Evolutionary conservation across 2,329 filamentous ascomycete genomes (phyloP), one percentile per base, ranked within the genome.

Genomic region (Westerdykella sp.): DNA sequence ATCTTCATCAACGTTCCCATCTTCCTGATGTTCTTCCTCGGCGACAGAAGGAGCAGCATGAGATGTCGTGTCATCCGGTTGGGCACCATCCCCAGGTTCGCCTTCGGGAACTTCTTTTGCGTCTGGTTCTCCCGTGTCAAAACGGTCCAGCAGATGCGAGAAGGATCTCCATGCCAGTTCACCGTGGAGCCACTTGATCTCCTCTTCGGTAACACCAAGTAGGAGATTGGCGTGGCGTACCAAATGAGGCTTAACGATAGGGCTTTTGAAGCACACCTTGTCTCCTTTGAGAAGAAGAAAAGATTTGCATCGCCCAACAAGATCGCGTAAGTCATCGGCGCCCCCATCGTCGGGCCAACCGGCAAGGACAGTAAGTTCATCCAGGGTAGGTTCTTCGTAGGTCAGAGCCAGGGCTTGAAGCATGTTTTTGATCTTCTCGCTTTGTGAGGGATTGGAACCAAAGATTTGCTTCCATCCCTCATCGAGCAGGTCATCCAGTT

Each of bases 131-230:
- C 13, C 41, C 22, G 21, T 39, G 23, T 31, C 30, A 39, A 38
- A 45, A 10, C n/a, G n/a, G 9, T 45, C 43, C 4, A 41, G 9
- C 5, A 45, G 15, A 35, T 45, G 39, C 5, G 31, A 14, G 39
- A 45, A 39, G 7, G 39, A 37, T 5, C 43, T 23, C 11, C 41
- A 35, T 15, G 43, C 43, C 5, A 45, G 25, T 34, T 42, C 43
- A 13, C 43, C 43, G 18, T 45, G 43, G 14, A 37, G 43, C 43
- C 43, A 45, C 21, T 39, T 37, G 10, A 39, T 45, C 18, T 42
- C 43, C n/a, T 45, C 43, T 21, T 39, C 34, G 14, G 39, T 25
- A 6, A 45, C 12, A n/a, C 39, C 39, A 3, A 45, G 39, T 3
- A 45, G 34, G 10, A 25, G 32, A 9, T 32, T 11, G 6, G 39